Conservation (phyloP, 768 basidiomycete species). For the Leucosporidium yakuticum region DNA sequence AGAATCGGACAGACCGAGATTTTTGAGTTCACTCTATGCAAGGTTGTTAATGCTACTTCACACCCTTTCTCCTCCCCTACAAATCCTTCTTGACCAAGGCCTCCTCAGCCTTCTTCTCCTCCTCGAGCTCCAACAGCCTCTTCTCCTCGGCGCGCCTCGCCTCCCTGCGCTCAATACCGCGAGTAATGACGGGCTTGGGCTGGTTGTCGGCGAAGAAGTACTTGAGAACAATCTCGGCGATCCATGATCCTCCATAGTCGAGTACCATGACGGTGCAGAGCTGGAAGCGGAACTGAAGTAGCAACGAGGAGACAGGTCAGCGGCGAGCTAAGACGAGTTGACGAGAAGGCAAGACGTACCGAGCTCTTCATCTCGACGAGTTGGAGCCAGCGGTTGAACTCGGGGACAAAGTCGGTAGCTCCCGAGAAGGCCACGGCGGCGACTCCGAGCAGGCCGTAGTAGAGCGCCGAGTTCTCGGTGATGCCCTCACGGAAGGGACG, state of each 20-base stretch:
- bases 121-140: constrained; percentile 15
- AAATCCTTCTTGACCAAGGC: not conserved
- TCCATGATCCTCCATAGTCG: constrained; percentile 83
- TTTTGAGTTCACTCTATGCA: too few species aligned
- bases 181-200: constrained; percentile 28
- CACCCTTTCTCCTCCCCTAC: not conserved
- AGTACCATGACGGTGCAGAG: constrained; percentile 73
- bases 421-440: constrained; percentile 87
- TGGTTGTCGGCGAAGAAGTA: constrained; percentile 66
- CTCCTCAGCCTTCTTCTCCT: constrained; percentile 20
- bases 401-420: constrained; percentile 88
- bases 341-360: constrained; percentile 51
- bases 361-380: constrained; percentile 77
- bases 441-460: constrained; percentile 84
- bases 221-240: constrained; percentile 77
- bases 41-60: too few species aligned
- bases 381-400: constrained; percentile 93
- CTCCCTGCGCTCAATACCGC: constrained; percentile 24
- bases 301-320: not conserved
- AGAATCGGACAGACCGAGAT: too few species aligned
- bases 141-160: constrained; percentile 19
- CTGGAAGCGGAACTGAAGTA: constrained; percentile 67
- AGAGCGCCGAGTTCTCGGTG: constrained; percentile 87
- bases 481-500: constrained; percentile 98
- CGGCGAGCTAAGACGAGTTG: constrained; percentile 2